phyloP scores from a whole-genome alignment of 495 filamentous ascomycete genomes.

The Penicillium simplicissimum region DNA sequence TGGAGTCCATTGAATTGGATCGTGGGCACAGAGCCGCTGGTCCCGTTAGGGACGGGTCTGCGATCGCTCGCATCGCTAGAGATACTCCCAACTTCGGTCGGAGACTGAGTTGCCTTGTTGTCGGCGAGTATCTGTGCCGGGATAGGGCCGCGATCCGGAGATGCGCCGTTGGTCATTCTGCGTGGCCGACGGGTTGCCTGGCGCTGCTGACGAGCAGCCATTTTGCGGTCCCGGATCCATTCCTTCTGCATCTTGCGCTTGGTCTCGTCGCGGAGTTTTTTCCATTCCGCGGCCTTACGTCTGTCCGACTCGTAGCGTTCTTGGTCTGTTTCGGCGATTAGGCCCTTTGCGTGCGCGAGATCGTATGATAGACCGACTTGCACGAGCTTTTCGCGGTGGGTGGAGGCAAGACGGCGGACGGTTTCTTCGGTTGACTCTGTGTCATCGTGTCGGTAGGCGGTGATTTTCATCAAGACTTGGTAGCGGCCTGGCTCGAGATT shows the following conservation, averaged over 20 bases:
- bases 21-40: slow-evolving; percentile 31
- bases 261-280: slow-evolving; percentile 43
- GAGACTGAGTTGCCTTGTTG: slow-evolving; percentile 30
- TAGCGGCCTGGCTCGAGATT: slow-evolving; percentile 82
- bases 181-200: slow-evolving; percentile 27
- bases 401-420: slow-evolving; percentile 60
- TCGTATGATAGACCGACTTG: slow-evolving; percentile 82
- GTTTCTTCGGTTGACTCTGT: slow-evolving; percentile 64
- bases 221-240: slow-evolving; percentile 51
- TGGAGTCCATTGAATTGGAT: slow-evolving; percentile 38
- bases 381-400: slow-evolving; percentile 76
- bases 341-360: slow-evolving; percentile 77
- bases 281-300: slow-evolving; percentile 45
- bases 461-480: slow-evolving; percentile 74
- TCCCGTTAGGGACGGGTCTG: slow-evolving; percentile 17
- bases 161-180: slow-evolving; percentile 10
- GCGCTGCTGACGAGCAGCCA: slow-evolving; percentile 44
- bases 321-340: slow-evolving; percentile 62
- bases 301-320: slow-evolving; percentile 55
- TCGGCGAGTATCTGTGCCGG: slow-evolving; percentile 27
- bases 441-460: slow-evolving; percentile 58
- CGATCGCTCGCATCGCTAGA: slow-evolving; percentile 25
- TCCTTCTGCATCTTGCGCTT: slow-evolving; percentile 52
- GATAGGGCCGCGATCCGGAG: slow-evolving; percentile 6
- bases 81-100: slow-evolving; percentile 24